A percentile compares a stretch with the other conserved stretches of the same genome.
Evolutionary conservation across 257 asterid species (phyloP).

Genomic region (Euphrasia confusa): DNA sequence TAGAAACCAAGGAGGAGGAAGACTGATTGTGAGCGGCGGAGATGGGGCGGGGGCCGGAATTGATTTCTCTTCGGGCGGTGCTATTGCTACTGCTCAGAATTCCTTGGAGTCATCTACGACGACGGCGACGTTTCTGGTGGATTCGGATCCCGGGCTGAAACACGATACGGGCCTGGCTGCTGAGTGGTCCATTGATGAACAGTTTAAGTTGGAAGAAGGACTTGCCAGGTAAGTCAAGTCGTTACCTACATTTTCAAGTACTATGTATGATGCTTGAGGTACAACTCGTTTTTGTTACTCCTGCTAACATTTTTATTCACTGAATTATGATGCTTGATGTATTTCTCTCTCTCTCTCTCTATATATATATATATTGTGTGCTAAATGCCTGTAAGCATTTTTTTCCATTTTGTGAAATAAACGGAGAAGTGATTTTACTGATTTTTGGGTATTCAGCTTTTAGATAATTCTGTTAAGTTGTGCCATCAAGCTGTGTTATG

Average conservation of each 20-base stretch:
- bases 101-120: constrained; percentile 34
- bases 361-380: too few species aligned
- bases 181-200: constrained; percentile 82
- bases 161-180: constrained; percentile 72
- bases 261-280: constrained; percentile 1
- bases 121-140: constrained; percentile 41
- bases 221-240: constrained; percentile 59
- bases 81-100: constrained; percentile 24
- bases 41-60: constrained; percentile 13
- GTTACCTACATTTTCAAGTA: constrained; percentile 29
- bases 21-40: too few species aligned
- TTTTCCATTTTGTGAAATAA: too few species aligned
- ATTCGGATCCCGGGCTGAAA: constrained; percentile 67
- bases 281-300: neutral
- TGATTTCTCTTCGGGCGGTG: constrained; percentile 39
- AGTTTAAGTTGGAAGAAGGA: constrained; percentile 75
- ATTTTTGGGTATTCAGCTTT: too few species aligned
- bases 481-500: too few species aligned
- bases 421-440: too few species aligned
- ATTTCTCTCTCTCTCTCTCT: too few species aligned
- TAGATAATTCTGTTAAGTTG: too few species aligned
- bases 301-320: neutral
- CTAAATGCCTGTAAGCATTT: too few species aligned
- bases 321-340: too few species aligned
- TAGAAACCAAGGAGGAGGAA: constrained; percentile 27